These are phyloP conservation scores for Penicillium cataractarum DNA, from an alignment of 495 filamentous ascomycete species.

Conservation along the genomic window DNA sequence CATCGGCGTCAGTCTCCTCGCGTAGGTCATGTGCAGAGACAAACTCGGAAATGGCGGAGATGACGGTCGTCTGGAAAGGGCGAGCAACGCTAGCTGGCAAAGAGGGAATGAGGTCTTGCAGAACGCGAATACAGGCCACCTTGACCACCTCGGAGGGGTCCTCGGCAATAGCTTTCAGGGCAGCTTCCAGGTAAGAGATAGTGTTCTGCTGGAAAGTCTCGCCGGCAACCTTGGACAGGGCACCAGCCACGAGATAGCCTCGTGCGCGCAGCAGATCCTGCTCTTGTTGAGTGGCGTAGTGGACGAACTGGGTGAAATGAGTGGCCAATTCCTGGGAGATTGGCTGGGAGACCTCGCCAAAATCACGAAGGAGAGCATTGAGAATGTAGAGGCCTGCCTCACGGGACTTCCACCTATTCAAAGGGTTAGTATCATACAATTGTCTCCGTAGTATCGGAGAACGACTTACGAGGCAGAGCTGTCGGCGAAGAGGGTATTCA, in stretches of 20 bases:
- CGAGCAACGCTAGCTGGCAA: conserved; percentile 54
- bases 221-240: conserved; percentile 63
- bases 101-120: conserved; percentile 78
- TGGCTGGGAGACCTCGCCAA: conserved; percentile 69
- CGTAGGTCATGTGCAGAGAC: conserved; percentile 75
- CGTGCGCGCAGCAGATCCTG: conserved; percentile 76
- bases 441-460: background rate
- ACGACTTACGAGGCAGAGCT: conserved; percentile 55
- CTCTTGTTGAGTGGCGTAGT: conserved; percentile 71
- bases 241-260: conserved; percentile 81
- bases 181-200: conserved; percentile 69
- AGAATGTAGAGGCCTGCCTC: conserved; percentile 85
- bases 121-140: conserved; percentile 84
- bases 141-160: conserved; percentile 86
- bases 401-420: conserved; percentile 61
- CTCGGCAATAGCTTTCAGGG: conserved; percentile 70
- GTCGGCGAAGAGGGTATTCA: conserved; percentile 66
- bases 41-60: conserved; percentile 76
- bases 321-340: conserved; percentile 67
- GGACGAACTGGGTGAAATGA: conserved; percentile 75
- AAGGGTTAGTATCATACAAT: background rate
- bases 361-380: conserved; percentile 78
- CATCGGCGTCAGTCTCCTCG: conserved; percentile 83
- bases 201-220: conserved; percentile 57
- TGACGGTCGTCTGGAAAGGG: conserved; percentile 71